Evolutionary conservation across 257 asterid genomes (phyloP).

Genomic region (Knoxia roxburghii): DNA sequence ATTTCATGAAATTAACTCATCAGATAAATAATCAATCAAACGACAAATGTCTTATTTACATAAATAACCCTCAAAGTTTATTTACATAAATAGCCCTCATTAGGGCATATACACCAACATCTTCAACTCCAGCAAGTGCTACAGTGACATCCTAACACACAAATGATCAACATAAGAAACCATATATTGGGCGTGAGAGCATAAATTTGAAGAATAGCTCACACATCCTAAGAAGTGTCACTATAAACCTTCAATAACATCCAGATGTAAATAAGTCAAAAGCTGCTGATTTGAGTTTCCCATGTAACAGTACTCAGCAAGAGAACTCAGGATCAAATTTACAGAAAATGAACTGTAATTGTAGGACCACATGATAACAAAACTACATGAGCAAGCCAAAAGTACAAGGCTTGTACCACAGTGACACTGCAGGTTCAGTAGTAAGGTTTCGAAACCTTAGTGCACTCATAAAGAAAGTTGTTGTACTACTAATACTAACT

Average conservation of each 20-base stretch:
- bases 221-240: neutral
- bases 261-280: neutral
- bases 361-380: too few species aligned
- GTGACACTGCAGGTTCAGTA: neutral
- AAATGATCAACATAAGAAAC: neutral
- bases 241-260: neutral
- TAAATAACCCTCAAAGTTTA: too few species aligned
- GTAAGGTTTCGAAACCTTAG: neutral
- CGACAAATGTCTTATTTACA: too few species aligned
- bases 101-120: too few species aligned
- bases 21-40: too few species aligned
- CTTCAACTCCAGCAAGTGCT: conserved; percentile 67
- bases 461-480: neutral
- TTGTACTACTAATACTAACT: too few species aligned
- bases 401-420: neutral
- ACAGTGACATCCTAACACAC: conserved; percentile 57
- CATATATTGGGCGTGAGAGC: neutral
- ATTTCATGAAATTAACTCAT: too few species aligned
- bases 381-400: neutral
- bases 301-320: neutral
- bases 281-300: neutral
- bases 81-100: too few species aligned
- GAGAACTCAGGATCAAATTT: neutral
- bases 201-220: neutral
- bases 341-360: neutral